Evolutionary conservation across 176 grass and related monocot genomes (phyloP).

Genomic region (Cenchrus americanus): DNA sequence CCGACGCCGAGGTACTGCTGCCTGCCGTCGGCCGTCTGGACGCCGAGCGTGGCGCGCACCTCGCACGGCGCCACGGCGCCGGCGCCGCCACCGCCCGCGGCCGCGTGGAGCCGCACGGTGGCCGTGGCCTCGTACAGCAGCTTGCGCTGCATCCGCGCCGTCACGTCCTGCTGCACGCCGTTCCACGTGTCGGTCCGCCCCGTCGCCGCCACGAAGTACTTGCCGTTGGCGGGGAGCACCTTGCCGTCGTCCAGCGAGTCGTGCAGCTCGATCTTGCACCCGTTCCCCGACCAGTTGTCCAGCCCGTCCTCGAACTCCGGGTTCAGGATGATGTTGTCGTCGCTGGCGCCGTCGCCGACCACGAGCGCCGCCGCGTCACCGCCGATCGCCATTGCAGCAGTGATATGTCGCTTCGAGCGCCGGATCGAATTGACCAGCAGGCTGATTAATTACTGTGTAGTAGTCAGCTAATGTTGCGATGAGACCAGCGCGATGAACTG

Average conservation of each 20-base stretch:
- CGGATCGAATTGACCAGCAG: neutral
- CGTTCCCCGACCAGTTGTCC: slow-evolving; percentile 70
- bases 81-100: neutral
- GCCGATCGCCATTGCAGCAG: slow-evolving; percentile 25
- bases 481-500: slow-evolving; percentile 14
- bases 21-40: slow-evolving; percentile 65
- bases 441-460: neutral
- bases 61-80: slow-evolving; percentile 41
- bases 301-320: slow-evolving; percentile 85
- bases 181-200: slow-evolving; percentile 70
- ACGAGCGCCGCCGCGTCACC: neutral
- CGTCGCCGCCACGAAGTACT: slow-evolving; percentile 73
- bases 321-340: slow-evolving; percentile 88
- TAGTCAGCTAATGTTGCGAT: slow-evolving; percentile 29
- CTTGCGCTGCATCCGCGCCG: slow-evolving; percentile 76
- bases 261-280: slow-evolving; percentile 80
- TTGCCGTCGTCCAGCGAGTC: slow-evolving; percentile 80
- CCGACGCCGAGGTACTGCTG: slow-evolving; percentile 81
- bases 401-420: neutral
- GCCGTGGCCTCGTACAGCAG: slow-evolving; percentile 63
- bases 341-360: slow-evolving; percentile 37
- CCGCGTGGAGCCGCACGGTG: slow-evolving; percentile 53
- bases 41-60: slow-evolving; percentile 63
- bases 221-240: slow-evolving; percentile 63
- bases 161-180: slow-evolving; percentile 87